Evolutionary conservation across 495 filamentous ascomycete species (phyloP).

Genomic region (Penicillium odoratum): DNA sequence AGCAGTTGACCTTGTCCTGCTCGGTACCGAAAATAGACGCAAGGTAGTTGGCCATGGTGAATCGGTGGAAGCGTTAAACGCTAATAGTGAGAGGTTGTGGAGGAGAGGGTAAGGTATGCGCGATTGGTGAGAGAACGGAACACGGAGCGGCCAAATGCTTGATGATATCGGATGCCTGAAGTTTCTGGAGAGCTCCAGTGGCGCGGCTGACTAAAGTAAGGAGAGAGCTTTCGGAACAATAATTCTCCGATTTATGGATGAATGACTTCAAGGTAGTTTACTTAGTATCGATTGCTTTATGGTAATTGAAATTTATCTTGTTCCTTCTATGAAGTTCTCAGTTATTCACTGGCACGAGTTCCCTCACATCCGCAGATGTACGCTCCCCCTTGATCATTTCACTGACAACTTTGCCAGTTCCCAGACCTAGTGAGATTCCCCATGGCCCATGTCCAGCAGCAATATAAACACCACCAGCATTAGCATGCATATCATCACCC

Average conservation of each 20-base stretch:
- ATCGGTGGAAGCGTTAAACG: neutral
- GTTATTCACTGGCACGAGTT: conserved; percentile 15
- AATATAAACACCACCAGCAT: conserved; percentile 64
- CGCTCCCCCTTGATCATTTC: conserved; percentile 58
- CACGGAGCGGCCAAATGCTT: conserved; percentile 14
- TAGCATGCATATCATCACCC: conserved; percentile 47
- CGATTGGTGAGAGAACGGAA: conserved; percentile 1
- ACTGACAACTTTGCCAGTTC: conserved; percentile 65
- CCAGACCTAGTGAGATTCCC: conserved; percentile 63
- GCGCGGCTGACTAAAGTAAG: conserved; percentile 33
- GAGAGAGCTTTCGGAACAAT: conserved; percentile 20
- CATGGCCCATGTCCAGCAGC: conserved; percentile 74
- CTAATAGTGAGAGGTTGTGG: neutral
- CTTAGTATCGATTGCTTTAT: neutral
- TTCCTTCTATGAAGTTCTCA: too few relatives aligned
- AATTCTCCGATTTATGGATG: conserved; percentile 12
- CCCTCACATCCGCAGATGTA: conserved; percentile 51
- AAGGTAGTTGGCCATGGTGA: conserved; percentile 88
- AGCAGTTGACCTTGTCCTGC: conserved; percentile 92
- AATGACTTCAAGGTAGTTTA: neutral
- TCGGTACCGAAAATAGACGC: conserved; percentile 99
- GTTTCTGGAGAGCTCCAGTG: conserved; percentile 47
- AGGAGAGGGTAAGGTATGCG: neutral
- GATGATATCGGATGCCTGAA: conserved; percentile 34
- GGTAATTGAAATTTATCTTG: neutral